Evolutionary conservation across 805 yeast species (phyloP), one percentile per base, ranked within the genome.

Genomic region (Wickerhamiella nectarea): DNA sequence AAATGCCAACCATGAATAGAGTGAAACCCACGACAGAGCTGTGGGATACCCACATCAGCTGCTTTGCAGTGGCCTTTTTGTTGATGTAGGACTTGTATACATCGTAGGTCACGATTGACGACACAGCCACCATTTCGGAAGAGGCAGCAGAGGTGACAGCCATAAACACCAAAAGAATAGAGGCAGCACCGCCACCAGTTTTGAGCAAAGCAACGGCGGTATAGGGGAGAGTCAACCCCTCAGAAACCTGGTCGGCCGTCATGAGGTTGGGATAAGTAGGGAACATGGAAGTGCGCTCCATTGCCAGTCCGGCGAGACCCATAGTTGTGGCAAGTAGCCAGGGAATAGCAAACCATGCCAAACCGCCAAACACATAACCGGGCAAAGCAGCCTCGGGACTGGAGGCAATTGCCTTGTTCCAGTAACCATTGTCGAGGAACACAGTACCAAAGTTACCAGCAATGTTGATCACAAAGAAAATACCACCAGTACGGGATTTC

Each of bases 121-220:
- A 80, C 15, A 83, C 87, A 2, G 95, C 80, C 57, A 86, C 82
- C 55, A 86, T 72, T 62, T 86, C 95, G 31, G 95, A 89, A 25
- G 94, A 81, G 72, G 83, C 75, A 20, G 95, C 94, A 38, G 93
- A 80, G 0, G 95, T 86, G 35, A 81, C 89, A 20, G 95, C 94
- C 87, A 84, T 81, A 62, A 86, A 86, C 9, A 85, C 74, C 68
- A 86, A 64, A 26, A 86, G 60, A 50, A 86, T 69, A 8, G 86
- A 72, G 28, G 87, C 87, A 38, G 75, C 87, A 4, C 93, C 94
- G 49, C 95, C 96, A 53, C 89, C 83, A 50, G 70, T 78, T 42
- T 95, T 95, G 63, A 86, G 68, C 34, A 86, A 64, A 0, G 94
- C 84, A 34, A 75, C 80, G 1, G 95, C 93, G 33, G 94, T 80